These are phyloP conservation scores for Cladosporium sp. DNA, from an alignment of 2,329 filamentous ascomycete species.

Conservation along the genomic window DNA sequence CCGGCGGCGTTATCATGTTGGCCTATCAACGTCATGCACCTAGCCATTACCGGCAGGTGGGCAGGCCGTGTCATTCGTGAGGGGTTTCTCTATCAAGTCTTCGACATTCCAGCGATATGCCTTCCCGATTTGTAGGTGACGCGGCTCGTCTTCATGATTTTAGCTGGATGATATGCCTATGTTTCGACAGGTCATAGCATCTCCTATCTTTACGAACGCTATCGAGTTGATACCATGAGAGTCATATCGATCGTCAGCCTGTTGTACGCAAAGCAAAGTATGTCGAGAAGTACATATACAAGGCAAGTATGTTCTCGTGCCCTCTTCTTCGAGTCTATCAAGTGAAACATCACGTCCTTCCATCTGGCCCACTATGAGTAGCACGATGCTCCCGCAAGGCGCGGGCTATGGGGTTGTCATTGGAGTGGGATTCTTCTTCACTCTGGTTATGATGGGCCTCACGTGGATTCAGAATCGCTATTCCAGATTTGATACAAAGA, in stretches of 20 bases:
- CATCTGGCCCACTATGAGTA: background rate
- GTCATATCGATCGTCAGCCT: background rate
- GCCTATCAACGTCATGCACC: conserved; percentile 7
- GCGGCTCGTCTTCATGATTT: background rate
- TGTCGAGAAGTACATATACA: background rate
- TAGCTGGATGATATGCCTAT: background rate
- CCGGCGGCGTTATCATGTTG: conserved; percentile 1
- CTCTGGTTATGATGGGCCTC: conserved; percentile 32
- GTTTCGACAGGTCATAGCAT: conserved; percentile 1
- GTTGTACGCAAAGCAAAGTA: background rate
- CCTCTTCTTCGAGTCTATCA: background rate
- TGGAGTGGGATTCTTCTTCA: conserved; percentile 65
- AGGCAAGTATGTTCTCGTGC: background rate
- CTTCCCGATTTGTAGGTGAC: background rate
- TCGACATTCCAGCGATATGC: background rate
- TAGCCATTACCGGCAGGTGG: background rate
- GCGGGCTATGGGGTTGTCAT: conserved; percentile 70
- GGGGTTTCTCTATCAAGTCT: background rate
- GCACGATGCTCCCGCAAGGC: conserved; percentile 14
- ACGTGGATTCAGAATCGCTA: conserved; percentile 36
- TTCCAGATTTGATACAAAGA: conserved; percentile 55
- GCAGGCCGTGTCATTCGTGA: conserved; percentile 5
- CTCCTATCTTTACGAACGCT: conserved; percentile 3
- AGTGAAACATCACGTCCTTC: background rate
- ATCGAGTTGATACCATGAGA: background rate